Conservation (phyloP, 2,329 filamentous ascomycete species). For the Cryphonectria naterciae region DNA sequence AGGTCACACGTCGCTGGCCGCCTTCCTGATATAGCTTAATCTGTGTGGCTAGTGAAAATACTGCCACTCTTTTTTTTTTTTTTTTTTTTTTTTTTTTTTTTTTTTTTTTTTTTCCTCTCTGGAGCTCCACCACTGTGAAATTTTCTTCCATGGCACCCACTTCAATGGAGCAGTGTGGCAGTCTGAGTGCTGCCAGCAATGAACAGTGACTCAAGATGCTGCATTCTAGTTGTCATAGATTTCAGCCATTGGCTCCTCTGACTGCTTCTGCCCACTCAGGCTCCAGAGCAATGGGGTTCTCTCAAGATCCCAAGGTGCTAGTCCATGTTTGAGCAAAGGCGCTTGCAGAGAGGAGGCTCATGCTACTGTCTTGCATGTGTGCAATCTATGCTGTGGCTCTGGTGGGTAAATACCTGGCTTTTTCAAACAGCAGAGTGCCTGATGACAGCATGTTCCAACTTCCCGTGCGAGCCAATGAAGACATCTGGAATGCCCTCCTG, state of each 20-base stretch:
- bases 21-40: not conserved
- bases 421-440: not conserved
- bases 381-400: too few species aligned
- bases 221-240: constrained; percentile 1
- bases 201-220: not conserved
- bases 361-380: too few species aligned
- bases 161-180: not conserved
- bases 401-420: not conserved
- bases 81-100: not conserved
- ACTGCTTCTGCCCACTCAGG: not conserved
- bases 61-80: not conserved
- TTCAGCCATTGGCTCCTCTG: not conserved
- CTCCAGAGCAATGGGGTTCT: not conserved
- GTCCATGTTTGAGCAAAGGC: not conserved
- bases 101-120: not conserved
- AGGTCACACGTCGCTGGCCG: not conserved
- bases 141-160: not conserved
- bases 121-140: not conserved
- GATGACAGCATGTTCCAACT: not conserved
- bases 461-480: too few species aligned
- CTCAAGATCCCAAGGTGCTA: not conserved
- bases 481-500: too few species aligned
- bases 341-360: not conserved
- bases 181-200: not conserved
- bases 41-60: not conserved